These are phyloP conservation scores for Citrullus colocynthis DNA, from an alignment of 306 rosid species.

Conservation along the genomic window DNA sequence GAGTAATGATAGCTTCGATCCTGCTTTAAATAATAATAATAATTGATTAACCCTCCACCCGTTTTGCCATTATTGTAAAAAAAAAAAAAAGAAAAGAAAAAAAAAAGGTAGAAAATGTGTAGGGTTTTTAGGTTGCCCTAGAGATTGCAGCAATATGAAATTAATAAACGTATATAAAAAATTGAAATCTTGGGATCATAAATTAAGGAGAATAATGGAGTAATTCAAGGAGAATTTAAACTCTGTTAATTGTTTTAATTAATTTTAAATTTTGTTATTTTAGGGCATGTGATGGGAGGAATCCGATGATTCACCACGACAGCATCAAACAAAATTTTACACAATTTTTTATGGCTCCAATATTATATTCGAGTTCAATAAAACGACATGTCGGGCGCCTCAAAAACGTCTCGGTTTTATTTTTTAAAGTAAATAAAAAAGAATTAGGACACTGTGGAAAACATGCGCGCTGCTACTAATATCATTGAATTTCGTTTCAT, in stretches of 20 bases:
- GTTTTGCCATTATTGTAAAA: background rate
- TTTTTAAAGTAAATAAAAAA: background rate
- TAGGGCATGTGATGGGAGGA: constrained; percentile 35
- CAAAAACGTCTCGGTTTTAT: constrained; percentile 21
- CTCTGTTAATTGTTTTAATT: background rate
- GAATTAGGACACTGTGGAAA: background rate
- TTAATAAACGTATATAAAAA: background rate
- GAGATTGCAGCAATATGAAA: background rate
- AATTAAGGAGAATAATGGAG: constrained; percentile 17
- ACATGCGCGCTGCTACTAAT: background rate
- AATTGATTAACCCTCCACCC: background rate
- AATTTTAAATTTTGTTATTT: background rate
- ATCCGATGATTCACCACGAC: constrained; percentile 47
- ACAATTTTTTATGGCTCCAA: constrained; percentile 21
- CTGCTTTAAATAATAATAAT: background rate
- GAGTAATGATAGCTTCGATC: background rate
- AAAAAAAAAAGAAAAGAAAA: too few species aligned
- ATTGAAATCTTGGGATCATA: constrained; percentile 41
- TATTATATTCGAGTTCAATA: constrained; percentile 20
- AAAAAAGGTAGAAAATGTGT: background rate
- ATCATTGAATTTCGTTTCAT: constrained; percentile 2
- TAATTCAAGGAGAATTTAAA: constrained; percentile 13
- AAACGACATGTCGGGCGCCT: constrained; percentile 34
- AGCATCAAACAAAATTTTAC: constrained; percentile 29
- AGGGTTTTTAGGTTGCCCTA: constrained; percentile 8